phyloP scores from a whole-genome alignment of 495 filamentous ascomycete genomes.

The Margaritispora aquatica region DNA sequence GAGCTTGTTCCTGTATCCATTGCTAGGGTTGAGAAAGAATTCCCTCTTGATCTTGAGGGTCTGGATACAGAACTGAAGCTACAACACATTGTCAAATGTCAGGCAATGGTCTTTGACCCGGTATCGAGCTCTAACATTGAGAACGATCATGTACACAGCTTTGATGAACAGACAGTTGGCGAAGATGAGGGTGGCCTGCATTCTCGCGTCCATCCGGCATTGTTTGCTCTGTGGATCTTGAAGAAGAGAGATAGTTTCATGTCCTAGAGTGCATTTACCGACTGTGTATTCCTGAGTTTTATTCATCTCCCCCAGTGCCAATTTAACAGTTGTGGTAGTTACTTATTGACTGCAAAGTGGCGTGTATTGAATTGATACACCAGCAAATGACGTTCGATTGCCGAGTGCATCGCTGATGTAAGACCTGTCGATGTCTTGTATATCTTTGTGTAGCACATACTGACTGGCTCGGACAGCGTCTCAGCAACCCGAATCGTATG shows the following conservation, averaged over 20 bases:
- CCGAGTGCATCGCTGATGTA: not conserved
- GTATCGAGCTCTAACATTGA: constrained; percentile 2
- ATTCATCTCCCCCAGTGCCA: not conserved
- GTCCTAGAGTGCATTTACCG: not conserved
- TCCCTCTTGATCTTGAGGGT: constrained; percentile 14
- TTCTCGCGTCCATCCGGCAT: constrained; percentile 9
- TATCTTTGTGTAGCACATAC: not conserved
- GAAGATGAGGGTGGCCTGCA: constrained; percentile 12
- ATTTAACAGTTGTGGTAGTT: not conserved
- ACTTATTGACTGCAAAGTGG: not conserved
- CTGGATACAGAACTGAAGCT: constrained; percentile 7
- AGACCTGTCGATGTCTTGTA: not conserved
- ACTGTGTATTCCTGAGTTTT: not conserved
- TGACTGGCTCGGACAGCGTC: not conserved
- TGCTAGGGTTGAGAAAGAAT: constrained; percentile 11
- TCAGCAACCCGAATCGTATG: constrained; percentile 2
- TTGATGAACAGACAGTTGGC: constrained; percentile 9
- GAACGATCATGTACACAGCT: constrained; percentile 11
- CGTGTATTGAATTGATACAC: not conserved
- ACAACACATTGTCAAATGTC: constrained; percentile 11
- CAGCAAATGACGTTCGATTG: constrained; percentile 1
- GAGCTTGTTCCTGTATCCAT: constrained; percentile 7
- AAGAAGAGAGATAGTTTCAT: not conserved
- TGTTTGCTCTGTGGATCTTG: not conserved
- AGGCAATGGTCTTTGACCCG: constrained; percentile 5